Conservation (phyloP, 2,329 filamentous ascomycete species). For the Aciculosporium take region DNA sequence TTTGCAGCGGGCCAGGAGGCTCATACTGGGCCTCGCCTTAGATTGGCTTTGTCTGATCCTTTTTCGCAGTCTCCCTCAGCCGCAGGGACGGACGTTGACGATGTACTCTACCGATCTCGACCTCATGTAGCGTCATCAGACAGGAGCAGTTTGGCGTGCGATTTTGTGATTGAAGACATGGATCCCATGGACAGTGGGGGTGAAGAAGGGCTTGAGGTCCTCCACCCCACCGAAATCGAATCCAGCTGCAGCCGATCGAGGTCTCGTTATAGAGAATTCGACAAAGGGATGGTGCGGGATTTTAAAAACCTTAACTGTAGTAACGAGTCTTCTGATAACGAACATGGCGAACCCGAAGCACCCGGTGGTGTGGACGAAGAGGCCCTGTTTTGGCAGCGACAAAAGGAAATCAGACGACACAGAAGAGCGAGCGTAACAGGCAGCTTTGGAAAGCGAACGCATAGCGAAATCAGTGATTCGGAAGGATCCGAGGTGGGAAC, state of each 20-base stretch:
- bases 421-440: constrained; percentile 37
- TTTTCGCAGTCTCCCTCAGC: neutral
- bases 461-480: constrained; percentile 39
- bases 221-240: constrained; percentile 33
- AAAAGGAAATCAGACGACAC: constrained; percentile 28
- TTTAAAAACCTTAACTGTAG: constrained; percentile 32
- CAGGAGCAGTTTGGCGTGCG: constrained; percentile 11
- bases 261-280: constrained; percentile 24
- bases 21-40: neutral
- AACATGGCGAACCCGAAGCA: constrained; percentile 17
- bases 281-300: constrained; percentile 29
- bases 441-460: constrained; percentile 40
- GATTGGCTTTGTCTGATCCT: neutral
- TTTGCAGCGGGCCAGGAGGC: neutral
- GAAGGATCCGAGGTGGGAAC: constrained; percentile 26
- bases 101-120: neutral
- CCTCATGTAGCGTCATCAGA: constrained; percentile 9
- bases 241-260: constrained; percentile 27
- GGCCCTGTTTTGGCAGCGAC: constrained; percentile 24
- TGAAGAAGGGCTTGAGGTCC: constrained; percentile 27
- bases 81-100: constrained; percentile 2
- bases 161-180: constrained; percentile 32
- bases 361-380: constrained; percentile 22
- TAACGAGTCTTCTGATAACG: constrained; percentile 23
- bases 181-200: constrained; percentile 31